These are phyloP conservation scores for Moesziomyces parantarcticus DNA, from an alignment of 1,284 basidiomycete species.

Conservation along the genomic window DNA sequence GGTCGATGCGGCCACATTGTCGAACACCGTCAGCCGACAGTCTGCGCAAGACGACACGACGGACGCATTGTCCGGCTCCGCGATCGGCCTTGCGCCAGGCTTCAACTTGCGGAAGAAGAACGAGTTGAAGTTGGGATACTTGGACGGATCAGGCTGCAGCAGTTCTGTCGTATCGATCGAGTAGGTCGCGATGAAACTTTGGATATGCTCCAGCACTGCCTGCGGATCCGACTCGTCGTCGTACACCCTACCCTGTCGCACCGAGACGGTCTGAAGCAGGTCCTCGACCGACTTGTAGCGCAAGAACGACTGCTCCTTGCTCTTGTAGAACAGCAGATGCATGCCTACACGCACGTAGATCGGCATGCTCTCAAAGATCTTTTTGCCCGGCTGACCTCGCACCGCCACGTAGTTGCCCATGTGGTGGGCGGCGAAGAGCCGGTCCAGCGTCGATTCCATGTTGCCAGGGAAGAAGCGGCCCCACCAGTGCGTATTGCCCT, in stretches of 20 bases:
- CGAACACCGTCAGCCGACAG: constrained; percentile 92
- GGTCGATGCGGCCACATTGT: constrained; percentile 84
- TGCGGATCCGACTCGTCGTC: constrained; percentile 91
- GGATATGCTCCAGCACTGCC: constrained; percentile 84
- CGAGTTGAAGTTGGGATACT: constrained; percentile 87
- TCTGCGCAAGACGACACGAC: constrained; percentile 89
- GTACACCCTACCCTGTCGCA: constrained; percentile 60
- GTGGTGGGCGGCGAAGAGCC: constrained; percentile 50
- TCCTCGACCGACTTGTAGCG: constrained; percentile 94
- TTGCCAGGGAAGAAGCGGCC: constrained; percentile 41
- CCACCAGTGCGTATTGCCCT: constrained; percentile 41
- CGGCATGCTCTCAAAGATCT: constrained; percentile 74
- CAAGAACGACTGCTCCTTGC: constrained; percentile 89
- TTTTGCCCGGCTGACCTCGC: constrained; percentile 41
- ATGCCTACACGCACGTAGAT: constrained; percentile 94
- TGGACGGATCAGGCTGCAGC: constrained; percentile 72
- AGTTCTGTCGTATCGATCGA: constrained; percentile 84
- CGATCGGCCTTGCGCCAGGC: constrained; percentile 80
- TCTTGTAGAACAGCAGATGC: constrained; percentile 91
- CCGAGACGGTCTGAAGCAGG: constrained; percentile 48
- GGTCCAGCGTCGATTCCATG: constrained; percentile 40
- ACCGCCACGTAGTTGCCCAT: constrained; percentile 62
- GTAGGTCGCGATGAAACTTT: constrained; percentile 89
- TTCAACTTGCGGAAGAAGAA: constrained; percentile 95
- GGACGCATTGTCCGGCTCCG: constrained; percentile 77